Base-by-base conservation (phyloP, 2,329 filamentous ascomycete species). In the Septoria linicola region DNA sequence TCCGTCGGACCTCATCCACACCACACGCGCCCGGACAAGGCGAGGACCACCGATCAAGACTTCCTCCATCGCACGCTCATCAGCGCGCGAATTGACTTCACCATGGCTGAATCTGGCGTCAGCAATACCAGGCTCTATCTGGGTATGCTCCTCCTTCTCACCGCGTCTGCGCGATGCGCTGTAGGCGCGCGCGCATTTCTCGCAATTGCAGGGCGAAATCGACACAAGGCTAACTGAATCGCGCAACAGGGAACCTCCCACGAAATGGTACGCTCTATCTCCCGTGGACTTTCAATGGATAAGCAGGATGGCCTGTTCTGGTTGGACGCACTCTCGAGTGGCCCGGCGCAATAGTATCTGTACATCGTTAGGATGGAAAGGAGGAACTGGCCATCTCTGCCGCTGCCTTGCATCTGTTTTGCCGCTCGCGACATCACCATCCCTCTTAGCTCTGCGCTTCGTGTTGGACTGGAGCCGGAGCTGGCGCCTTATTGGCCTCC, bases 51-150 rank as follows among this genome's bases (percentile, higher is more conserved):
- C n/a, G n/a, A n/a, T 43, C 47, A 20, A 44, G 27, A 27, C 31
- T 45, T 25, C 36, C n/a, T 23, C 27, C 47, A 21, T 27, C 51
- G 34, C 27, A n/a, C 36, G n/a, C 11, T 16, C 27, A 41, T 47
- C 44, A 36, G 16, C 44, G 34, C 44, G 32, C 23, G 32, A 32
- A 16, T 16, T 11, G 10, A 13, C 45, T 41, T 16, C 46, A 49
- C 40, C 72, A 90, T 89, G 82, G 86, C 83, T 67, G 89, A 96
- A 77, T 47, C 44, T 47, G 44, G 44, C 25, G 92, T 96, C 63
- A 96, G 90, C 59, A 87, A 88, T 63, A 97, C 92, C 69, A 84
- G 93, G 77, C 88, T 97, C 64, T 99, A 97, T 78, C 79, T 47
- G 32, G 44, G 44, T 47, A 47, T 39, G 35, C 19, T 19, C 14